Conservation (phyloP, 1,139 yeast genomes). For the Protomyces lactucae-debilis region DNA sequence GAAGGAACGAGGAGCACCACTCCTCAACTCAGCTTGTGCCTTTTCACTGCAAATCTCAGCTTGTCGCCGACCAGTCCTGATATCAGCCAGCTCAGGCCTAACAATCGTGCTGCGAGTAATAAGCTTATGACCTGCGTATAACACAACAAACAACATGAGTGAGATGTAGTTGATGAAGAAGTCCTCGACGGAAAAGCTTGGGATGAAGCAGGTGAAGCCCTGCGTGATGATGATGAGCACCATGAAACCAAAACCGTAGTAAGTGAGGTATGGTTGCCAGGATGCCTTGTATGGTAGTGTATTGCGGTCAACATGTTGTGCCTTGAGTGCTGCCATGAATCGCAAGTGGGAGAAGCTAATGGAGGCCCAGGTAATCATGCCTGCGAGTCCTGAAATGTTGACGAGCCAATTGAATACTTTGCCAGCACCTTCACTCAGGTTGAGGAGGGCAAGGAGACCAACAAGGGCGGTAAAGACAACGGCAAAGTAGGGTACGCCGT, state of each 20-base stretch:
- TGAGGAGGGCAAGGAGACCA: conserved; percentile 57
- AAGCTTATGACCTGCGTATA: conserved; percentile 51
- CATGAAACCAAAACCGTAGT: conserved; percentile 44
- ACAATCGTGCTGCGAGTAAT: conserved; percentile 42
- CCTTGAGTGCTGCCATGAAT: conserved; percentile 31
- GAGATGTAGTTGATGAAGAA: conserved; percentile 56
- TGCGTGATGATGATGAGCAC: conserved; percentile 60
- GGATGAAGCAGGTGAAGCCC: conserved; percentile 58
- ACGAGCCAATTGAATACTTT: conserved; percentile 79
- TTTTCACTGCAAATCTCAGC: not conserved
- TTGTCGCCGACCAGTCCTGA: conserved; percentile 32
- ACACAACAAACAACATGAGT: conserved; percentile 46
- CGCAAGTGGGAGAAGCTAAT: conserved; percentile 46
- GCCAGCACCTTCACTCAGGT: conserved; percentile 57
- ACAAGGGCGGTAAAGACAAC: conserved; percentile 46
- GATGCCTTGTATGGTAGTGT: conserved; percentile 43
- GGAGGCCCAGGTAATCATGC: conserved; percentile 50
- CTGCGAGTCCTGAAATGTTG: conserved; percentile 63
- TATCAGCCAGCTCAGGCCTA: conserved; percentile 47
- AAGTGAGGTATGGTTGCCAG: conserved; percentile 56
- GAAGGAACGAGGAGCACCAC: not conserved
- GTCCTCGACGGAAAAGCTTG: conserved; percentile 54
- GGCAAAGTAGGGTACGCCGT: conserved; percentile 54
- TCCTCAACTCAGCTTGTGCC: not conserved
- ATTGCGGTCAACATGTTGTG: conserved; percentile 30